phyloP scores from a whole-genome alignment of 768 basidiomycete genomes.

The Lactarius evosmus region DNA sequence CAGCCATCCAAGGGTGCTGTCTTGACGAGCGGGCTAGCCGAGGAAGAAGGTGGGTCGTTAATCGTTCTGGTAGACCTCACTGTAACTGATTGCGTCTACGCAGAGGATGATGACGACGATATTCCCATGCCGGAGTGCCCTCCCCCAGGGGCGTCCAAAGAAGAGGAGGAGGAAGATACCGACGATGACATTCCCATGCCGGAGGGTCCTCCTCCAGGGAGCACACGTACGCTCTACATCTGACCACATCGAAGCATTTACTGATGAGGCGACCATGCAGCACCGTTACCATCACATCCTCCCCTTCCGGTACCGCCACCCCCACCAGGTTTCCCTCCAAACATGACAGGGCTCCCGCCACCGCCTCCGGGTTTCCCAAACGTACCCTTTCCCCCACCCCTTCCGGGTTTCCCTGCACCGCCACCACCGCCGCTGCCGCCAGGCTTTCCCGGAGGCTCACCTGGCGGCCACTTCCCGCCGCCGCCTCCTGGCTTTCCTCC shows the following conservation, averaged over 20 bases:
- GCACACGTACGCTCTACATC: constrained; percentile 30
- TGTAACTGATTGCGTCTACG: neutral
- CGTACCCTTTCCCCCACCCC: constrained; percentile 12
- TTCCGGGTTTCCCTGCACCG: constrained; percentile 25
- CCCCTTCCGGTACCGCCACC: constrained; percentile 29
- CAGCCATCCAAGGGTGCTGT: constrained; percentile 44
- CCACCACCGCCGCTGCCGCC: constrained; percentile 34
- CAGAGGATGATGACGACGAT: constrained; percentile 49
- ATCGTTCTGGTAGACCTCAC: constrained; percentile 6
- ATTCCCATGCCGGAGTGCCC: constrained; percentile 63
- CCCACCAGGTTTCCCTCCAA: constrained; percentile 24
- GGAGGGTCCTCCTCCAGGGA: constrained; percentile 50
- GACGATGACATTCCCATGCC: constrained; percentile 69
- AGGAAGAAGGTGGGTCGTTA: constrained; percentile 45
- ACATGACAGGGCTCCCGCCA: constrained; percentile 26
- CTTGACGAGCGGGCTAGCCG: neutral
- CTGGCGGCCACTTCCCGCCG: constrained; percentile 25
- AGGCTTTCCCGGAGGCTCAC: constrained; percentile 22
- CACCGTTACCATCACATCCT: constrained; percentile 29
- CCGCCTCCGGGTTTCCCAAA: constrained; percentile 19
- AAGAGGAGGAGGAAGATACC: constrained; percentile 25
- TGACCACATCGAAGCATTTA: constrained; percentile 33
- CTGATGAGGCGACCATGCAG: constrained; percentile 24
- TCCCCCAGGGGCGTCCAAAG: constrained; percentile 44
- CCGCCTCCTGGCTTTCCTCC: constrained; percentile 31